phyloP scores from a whole-genome alignment of 192 early-diverging fungal species.

The Coemansia sp. region DNA sequence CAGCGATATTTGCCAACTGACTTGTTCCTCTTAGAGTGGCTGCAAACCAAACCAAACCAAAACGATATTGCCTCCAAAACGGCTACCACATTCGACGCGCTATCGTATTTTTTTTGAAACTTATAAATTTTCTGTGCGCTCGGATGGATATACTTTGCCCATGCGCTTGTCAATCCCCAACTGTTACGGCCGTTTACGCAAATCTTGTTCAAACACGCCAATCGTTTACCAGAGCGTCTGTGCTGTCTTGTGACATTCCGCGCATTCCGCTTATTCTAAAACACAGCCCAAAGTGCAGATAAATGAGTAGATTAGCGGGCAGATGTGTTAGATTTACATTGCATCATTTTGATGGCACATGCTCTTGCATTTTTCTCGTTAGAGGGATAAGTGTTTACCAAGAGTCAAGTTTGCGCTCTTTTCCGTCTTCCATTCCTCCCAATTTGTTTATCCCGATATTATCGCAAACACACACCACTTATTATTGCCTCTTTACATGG shows the following conservation, averaged over 20 bases:
- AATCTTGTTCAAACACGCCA: not conserved
- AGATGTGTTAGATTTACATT: not conserved
- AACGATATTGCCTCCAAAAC: not conserved
- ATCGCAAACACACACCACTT: not conserved
- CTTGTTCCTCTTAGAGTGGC: not conserved
- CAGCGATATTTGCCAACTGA: too few relatives aligned
- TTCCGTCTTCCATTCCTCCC: not conserved
- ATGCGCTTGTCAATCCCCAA: not conserved
- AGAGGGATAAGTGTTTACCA: not conserved
- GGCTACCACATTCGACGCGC: not conserved
- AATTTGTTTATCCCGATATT: not conserved
- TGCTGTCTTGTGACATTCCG: not conserved
- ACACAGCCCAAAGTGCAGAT: not conserved
- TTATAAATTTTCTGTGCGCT: not conserved
- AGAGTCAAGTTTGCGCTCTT: not conserved
- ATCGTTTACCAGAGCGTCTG: not conserved
- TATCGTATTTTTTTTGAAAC: not conserved
- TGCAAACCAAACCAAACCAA: not conserved
- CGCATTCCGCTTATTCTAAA: not conserved
- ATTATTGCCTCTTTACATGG: not conserved
- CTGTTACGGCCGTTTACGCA: not conserved
- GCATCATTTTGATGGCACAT: not conserved
- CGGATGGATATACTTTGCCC: not conserved
- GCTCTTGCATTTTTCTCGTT: not conserved
- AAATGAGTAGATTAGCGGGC: not conserved